These are phyloP conservation scores for Friedmanniomyces endolithicus DNA, from an alignment of 495 filamentous ascomycete species.

Conservation along the genomic window DNA sequence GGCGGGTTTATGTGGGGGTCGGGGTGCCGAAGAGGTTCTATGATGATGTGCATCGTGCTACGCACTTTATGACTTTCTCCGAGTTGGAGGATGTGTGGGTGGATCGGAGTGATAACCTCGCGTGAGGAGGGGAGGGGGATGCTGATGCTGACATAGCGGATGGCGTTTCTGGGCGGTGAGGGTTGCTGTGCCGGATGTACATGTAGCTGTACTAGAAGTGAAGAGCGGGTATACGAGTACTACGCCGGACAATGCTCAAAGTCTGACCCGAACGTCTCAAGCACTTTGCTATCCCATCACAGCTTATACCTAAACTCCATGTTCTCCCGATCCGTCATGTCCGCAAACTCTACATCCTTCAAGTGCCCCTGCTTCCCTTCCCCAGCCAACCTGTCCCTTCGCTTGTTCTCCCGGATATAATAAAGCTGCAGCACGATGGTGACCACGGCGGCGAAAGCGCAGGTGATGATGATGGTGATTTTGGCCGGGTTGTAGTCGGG, in stretches of 20 bases:
- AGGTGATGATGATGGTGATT: constrained; percentile 22
- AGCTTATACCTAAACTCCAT: constrained; percentile 27
- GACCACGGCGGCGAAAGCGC: constrained; percentile 13
- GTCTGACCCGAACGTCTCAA: too few relatives aligned
- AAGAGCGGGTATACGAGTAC: too few relatives aligned
- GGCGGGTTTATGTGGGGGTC: constrained; percentile 76
- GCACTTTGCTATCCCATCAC: too few relatives aligned
- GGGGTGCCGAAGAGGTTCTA: constrained; percentile 83
- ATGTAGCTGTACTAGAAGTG: too few relatives aligned
- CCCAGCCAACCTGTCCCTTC: constrained; percentile 23
- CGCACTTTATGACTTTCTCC: constrained; percentile 57
- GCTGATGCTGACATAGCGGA: neutral
- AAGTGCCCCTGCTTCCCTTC: constrained; percentile 24
- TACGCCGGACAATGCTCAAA: too few relatives aligned
- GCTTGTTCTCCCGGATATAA: constrained; percentile 27
- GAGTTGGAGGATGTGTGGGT: constrained; percentile 36
- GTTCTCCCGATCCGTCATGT: constrained; percentile 30
- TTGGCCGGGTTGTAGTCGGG: constrained; percentile 28
- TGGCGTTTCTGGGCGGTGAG: neutral
- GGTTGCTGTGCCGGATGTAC: too few relatives aligned
- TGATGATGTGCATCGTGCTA: constrained; percentile 76
- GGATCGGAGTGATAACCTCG: constrained; percentile 31
- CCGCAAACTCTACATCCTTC: constrained; percentile 30
- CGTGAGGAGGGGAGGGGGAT: neutral
- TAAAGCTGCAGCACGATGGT: constrained; percentile 25